A percentile compares a stretch with the other conserved stretches of the same genome.
These are phyloP conservation scores for Scutellaria minor DNA, from an alignment of 257 asterid species.

Conservation along the genomic window DNA sequence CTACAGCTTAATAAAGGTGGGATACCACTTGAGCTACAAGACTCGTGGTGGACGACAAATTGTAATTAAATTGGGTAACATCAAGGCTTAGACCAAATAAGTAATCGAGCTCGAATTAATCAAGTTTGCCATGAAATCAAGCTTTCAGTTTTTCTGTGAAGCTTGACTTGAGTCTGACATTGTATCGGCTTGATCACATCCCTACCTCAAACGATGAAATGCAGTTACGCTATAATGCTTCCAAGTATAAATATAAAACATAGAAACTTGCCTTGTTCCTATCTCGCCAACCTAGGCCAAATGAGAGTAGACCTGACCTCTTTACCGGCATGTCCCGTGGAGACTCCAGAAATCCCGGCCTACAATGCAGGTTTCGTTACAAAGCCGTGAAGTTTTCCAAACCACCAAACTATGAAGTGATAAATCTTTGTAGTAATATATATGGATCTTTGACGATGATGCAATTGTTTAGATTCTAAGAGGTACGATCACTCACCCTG, in stretches of 20 bases:
- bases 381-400: conserved; percentile 21
- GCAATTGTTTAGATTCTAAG: background rate
- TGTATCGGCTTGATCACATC: too few species aligned
- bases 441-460: background rate
- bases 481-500: conserved; percentile 48
- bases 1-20: too few species aligned
- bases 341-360: conserved; percentile 47
- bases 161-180: too few species aligned
- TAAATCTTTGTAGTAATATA: background rate
- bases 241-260: background rate
- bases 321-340: conserved; percentile 43
- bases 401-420: background rate
- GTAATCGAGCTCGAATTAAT: too few species aligned
- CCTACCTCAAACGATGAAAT: too few species aligned
- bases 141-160: too few species aligned
- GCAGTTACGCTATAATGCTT: background rate
- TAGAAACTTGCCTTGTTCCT: conserved; percentile 61
- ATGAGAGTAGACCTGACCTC: conserved; percentile 66
- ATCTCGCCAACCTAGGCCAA: conserved; percentile 87
- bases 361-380: conserved; percentile 31
- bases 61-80: too few species aligned
- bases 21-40: too few species aligned
- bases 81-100: too few species aligned
- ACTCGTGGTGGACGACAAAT: too few species aligned
- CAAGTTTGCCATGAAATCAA: too few species aligned